Evolutionary conservation across 2,329 filamentous ascomycete species (phyloP).

Genomic region (Arthrobotrys sphaeroides): DNA sequence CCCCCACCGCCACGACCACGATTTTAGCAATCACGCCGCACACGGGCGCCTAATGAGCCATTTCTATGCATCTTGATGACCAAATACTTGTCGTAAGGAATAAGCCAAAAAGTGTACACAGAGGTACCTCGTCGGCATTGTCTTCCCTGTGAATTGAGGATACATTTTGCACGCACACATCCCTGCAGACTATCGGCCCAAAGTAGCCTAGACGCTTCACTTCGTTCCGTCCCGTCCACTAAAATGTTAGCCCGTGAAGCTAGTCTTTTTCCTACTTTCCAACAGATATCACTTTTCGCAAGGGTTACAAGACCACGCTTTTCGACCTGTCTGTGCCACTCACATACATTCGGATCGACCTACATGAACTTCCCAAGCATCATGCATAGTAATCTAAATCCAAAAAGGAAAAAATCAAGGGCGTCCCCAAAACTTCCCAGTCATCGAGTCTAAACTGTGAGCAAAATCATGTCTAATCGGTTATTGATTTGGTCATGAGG

Average conservation of each 20-base stretch:
- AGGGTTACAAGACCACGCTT: neutral
- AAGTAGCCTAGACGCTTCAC: neutral
- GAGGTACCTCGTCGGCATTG: neutral
- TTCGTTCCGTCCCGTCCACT: constrained; percentile 1
- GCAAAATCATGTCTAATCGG: neutral
- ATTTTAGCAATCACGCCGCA: neutral
- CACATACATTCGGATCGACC: neutral
- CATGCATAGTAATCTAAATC: neutral
- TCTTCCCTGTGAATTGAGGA: neutral
- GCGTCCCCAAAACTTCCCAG: neutral
- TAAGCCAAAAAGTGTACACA: neutral
- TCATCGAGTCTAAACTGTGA: neutral
- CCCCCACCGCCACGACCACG: neutral
- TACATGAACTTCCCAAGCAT: no score
- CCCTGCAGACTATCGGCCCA: neutral
- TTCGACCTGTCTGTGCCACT: neutral
- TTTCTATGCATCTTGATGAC: neutral
- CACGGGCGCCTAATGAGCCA: neutral
- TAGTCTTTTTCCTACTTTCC: constrained; percentile 8
- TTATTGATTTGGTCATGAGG: neutral
- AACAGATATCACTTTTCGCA: neutral
- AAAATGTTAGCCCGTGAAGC: neutral
- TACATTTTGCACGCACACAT: neutral
- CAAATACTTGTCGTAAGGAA: neutral
- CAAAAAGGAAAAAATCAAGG: neutral